Base-by-base conservation (phyloP, 176 grass and related monocot genomes). In the Cymbopogon citratus region DNA sequence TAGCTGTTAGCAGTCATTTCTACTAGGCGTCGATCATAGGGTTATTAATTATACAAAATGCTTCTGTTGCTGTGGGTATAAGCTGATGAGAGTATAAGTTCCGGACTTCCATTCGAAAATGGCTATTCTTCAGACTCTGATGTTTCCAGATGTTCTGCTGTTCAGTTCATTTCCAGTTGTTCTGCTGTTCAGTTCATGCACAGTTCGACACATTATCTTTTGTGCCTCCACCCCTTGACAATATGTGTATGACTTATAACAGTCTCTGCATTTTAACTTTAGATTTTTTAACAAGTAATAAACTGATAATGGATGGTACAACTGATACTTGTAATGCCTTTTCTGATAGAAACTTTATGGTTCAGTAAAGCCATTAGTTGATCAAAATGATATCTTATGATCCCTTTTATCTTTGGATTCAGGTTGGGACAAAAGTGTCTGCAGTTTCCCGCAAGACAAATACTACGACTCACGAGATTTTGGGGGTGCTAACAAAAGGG, bases 371-470 rank as follows among this genome's bases (percentile, higher is more conserved):
- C 26, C 27, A 60, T 6, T 21, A 74, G 38, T 27, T 81, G 40
- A 25, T 14, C 9, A 19, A 62, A 75, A 39, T 72, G 64, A 63
- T 31, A 19, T 0, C 26, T 85, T 15, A 77, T 77, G 77, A 78
- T 78, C 4, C 18, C 35, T 61, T 74, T 7, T 33, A 56, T 78
- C 8, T 14, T 82, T 78, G 77, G 51, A 76, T 4, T 69, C 86
- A 95, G 95, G 95, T 95, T 57, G 95, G 90, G 78, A 88, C 87
- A 82, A 98, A 98, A 86, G 95, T 98, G 49, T 71, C 95, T 63
- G 95, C 95, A 52, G 95, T 98, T 28, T 98, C 95, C 75, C 84
- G 92, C 78, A 98, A 98, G 85, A 98, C 95, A 71, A 98, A 98
- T 86, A 98, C 95, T 80, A 98, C 95, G 18, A 95, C 90, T 57